Base-by-base conservation (phyloP, 306 rosid genomes). In the Hippophae gyantsensis region DNA sequence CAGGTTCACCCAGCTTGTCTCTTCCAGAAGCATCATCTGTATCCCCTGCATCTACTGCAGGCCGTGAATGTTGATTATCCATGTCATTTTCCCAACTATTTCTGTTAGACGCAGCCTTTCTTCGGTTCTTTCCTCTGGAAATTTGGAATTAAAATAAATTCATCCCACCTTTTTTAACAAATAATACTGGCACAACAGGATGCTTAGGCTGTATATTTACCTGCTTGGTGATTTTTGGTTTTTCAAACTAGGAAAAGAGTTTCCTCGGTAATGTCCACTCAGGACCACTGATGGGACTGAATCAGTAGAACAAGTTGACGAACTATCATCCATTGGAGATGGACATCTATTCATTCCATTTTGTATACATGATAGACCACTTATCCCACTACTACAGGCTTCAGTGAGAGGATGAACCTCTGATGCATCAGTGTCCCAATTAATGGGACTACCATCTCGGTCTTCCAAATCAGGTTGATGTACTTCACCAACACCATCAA, bases 291-390 rank as follows among this genome's bases (percentile, higher is more conserved):
- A 89, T 13, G 90, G 97, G 65, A 89, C 75, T 8, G 99, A 93
- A 72, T 93, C 99, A 1, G 90, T 80, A 45, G 99, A 93, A 68
- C 99, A 89, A 13, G 97, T 93, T 64, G 99, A 93, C 70, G 99
- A 93, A 79, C 95, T 93, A 74, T 93, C 99, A 69, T 93, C 99
- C 83, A 93, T 74, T 42, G 74, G 73, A 3, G 74, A 78, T 56
- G 68, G 61, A 71, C 80, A 65, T 83, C 78, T 93, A 54, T 78
- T 93, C 46, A 69, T 53, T 50, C 86, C 89, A 65, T 85, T 86
- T 70, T 80, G 95, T 41, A 57, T 65, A 3, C 87, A 77, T 65
- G 85, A 81, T 44, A 76, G 70, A 69, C 78, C 70, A 69, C 70
- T 65, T 23, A 84, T 67, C 49, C 82, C 80, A 65, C 78, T 84